phyloP scores from a whole-genome alignment of 768 basidiomycete species.

The Boletus reticulatus region DNA sequence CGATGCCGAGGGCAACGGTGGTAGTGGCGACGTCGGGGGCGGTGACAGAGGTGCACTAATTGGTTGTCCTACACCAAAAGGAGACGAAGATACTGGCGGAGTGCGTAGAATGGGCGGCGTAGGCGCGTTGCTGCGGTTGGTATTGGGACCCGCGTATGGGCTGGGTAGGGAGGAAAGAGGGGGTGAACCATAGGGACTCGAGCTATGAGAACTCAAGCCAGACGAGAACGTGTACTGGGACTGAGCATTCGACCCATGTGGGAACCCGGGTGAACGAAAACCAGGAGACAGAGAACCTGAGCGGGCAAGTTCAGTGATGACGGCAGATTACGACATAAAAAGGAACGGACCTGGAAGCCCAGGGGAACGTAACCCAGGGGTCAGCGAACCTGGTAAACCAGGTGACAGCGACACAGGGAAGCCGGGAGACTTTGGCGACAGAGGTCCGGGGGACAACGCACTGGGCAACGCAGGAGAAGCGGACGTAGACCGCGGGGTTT shows the following conservation, averaged over 20 bases:
- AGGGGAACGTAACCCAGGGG: slow-evolving; percentile 22
- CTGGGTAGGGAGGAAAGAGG: slow-evolving; percentile 1
- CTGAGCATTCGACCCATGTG: neutral
- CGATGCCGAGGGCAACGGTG: slow-evolving; percentile 16
- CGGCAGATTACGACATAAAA: slow-evolving; percentile 2
- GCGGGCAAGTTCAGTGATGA: slow-evolving; percentile 1
- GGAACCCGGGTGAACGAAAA: slow-evolving; percentile 22
- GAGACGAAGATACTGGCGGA: slow-evolving; percentile 5
- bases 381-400: slow-evolving; percentile 17
- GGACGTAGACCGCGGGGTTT: slow-evolving; percentile 2
- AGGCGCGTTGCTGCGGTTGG: neutral
- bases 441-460: slow-evolving; percentile 3
- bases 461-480: slow-evolving; percentile 13
- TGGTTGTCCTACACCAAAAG: neutral
- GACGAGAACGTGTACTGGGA: slow-evolving; percentile 23
- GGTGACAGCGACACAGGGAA: slow-evolving; percentile 17
- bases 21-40: slow-evolving; percentile 22
- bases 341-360: slow-evolving; percentile 23
- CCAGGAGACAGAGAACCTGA: slow-evolving; percentile 19
- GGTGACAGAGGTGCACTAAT: slow-evolving; percentile 18
- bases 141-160: neutral
- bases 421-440: slow-evolving; percentile 7
- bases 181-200: slow-evolving; percentile 5
- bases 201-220: slow-evolving; percentile 5
- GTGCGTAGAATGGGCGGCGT: slow-evolving; percentile 7